Evolutionary conservation across 257 asterid genomes (phyloP), one percentile per base, ranked within the genome.

Genomic region (Petunia secreta): DNA sequence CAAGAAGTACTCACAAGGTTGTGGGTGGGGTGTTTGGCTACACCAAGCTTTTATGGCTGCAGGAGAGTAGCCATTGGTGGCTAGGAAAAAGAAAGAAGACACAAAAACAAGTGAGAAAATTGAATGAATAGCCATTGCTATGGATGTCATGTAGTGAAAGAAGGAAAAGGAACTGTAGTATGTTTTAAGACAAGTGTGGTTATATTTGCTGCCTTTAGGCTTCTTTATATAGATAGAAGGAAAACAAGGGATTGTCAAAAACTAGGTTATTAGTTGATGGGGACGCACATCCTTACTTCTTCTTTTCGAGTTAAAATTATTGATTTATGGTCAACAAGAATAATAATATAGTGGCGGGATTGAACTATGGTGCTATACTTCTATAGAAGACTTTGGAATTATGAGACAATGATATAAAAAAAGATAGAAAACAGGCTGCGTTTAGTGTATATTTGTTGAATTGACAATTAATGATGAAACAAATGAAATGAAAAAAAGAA

Each of bases 1-100:
- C 16, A 93, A 36, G 85, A 78, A 91, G 38, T 92, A 87, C 59
- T 93, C 97, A 7, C 98, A 93, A 1, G 92, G 88, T 62, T 83
- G 73, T 1, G 98, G 98, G 79, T 93, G 38, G 0, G 98, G 98
- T 4, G 97, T 95, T 88, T 86, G 89, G 66, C 84, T 85, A 79
- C 98, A 95, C 98, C 97, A 91, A 38, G 90, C 25, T 83, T 85
- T 85, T 34, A 87, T 81, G 62, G 48, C 82, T 8, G 87, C 80
- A 0, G 54, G 40, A 34, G 91, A 69, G 41, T 73, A 25, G 73
- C 68, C 75, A 2, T 85, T 89, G 25, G 86, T 67, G 37, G 84
- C 44, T 7, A 89, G 84, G 46, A 90, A 85, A 55, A 88, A 3
- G 50, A 85, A 77, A 54, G 82, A 65, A 5, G 77, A 73, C 25